phyloP scores from a whole-genome alignment of 2,329 filamentous ascomycete species.

The Talaromyces pinophilus region DNA sequence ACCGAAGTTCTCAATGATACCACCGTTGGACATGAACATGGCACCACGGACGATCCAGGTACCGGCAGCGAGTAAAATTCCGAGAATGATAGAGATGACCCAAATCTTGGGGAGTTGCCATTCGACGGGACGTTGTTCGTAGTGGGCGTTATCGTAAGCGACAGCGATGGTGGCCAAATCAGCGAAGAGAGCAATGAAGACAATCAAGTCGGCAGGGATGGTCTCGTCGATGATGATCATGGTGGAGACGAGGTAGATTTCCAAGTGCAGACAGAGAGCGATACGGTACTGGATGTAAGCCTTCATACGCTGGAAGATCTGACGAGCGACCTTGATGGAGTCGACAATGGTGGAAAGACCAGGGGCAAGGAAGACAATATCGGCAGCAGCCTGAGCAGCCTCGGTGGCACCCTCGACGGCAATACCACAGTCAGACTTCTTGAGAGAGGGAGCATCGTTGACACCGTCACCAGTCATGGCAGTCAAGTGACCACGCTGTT shows the following conservation, averaged over 20 bases:
- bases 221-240: constrained; percentile 77
- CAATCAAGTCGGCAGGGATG: constrained; percentile 66
- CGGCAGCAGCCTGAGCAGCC: constrained; percentile 66
- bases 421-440: constrained; percentile 70
- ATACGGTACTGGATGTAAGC: constrained; percentile 72
- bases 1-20: constrained; percentile 69
- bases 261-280: constrained; percentile 67
- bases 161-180: constrained; percentile 73
- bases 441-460: constrained; percentile 68
- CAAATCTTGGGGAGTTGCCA: constrained; percentile 77
- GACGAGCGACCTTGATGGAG: constrained; percentile 67
- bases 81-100: constrained; percentile 60
- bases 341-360: constrained; percentile 67
- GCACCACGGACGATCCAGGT: constrained; percentile 71
- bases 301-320: constrained; percentile 74
- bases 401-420: constrained; percentile 68
- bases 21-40: constrained; percentile 65
- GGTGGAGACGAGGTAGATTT: constrained; percentile 70
- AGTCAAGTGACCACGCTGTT: constrained; percentile 67
- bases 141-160: constrained; percentile 73
- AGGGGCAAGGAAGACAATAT: constrained; percentile 70
- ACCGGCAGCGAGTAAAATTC: constrained; percentile 63
- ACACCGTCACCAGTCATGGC: constrained; percentile 72
- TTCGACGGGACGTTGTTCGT: constrained; percentile 69
- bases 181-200: constrained; percentile 73